Percentiles rank a stretch among this genome's conserved stretches.
phyloP scores from a whole-genome alignment of 2,329 filamentous ascomycete genomes.

The Cladosporium cucumerinum region DNA sequence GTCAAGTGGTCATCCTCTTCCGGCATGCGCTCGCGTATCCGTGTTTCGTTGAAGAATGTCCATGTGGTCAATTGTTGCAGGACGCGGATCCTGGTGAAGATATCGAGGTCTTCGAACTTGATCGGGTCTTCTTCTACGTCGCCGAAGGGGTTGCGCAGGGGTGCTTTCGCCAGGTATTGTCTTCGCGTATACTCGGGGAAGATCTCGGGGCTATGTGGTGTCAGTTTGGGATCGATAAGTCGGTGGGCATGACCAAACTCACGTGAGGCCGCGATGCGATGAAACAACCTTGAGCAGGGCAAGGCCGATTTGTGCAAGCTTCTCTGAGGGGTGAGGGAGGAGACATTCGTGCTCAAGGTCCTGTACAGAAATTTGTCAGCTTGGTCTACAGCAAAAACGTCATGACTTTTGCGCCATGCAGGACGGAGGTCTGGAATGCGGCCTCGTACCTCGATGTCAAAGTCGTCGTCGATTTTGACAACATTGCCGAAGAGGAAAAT shows the following conservation, averaged over 20 bases:
- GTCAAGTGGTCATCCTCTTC: constrained; percentile 61
- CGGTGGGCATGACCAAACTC: constrained; percentile 40
- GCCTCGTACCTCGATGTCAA: constrained; percentile 77
- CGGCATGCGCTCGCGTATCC: constrained; percentile 80
- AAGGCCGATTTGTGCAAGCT: constrained; percentile 77
- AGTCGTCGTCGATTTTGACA: constrained; percentile 82
- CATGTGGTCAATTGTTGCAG: constrained; percentile 87
- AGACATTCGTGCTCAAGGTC: constrained; percentile 86
- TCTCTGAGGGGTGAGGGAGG: constrained; percentile 67
- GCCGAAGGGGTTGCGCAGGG: constrained; percentile 80
- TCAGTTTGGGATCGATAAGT: constrained; percentile 16
- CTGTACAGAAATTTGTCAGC: constrained; percentile 45
- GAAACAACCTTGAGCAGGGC: constrained; percentile 88
- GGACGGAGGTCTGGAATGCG: constrained; percentile 15
- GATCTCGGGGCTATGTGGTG: constrained; percentile 63
- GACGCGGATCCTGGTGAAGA: constrained; percentile 76
- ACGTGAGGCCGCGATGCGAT: constrained; percentile 89
- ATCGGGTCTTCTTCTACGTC: constrained; percentile 69
- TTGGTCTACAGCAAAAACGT: not conserved
- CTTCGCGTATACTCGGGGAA: constrained; percentile 92
- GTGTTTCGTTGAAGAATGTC: constrained; percentile 82
- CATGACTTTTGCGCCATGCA: not conserved
- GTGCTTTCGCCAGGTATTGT: constrained; percentile 80
- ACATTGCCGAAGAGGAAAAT: constrained; percentile 85
- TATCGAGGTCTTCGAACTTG: constrained; percentile 76